Evolutionary conservation across 2,329 filamentous ascomycete species (phyloP).

Genomic region (Talaromyces sp.): DNA sequence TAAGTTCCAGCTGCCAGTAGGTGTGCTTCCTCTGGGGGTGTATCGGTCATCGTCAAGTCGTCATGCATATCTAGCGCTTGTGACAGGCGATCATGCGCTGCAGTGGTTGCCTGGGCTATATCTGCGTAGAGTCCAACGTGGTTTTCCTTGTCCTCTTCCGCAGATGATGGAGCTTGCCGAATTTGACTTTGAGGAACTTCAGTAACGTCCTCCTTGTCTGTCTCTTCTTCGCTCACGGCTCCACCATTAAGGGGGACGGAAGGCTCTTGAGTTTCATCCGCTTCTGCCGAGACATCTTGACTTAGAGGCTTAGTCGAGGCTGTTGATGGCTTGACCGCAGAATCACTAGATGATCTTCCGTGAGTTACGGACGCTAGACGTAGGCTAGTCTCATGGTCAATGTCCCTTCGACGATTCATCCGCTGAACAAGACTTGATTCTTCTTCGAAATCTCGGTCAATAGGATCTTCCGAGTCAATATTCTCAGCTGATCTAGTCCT

Average conservation of each 20-base stretch:
- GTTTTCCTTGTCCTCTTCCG: slow-evolving; percentile 51
- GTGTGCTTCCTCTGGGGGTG: slow-evolving; percentile 12
- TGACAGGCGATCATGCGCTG: slow-evolving; percentile 41
- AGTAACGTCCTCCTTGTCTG: slow-evolving; percentile 47
- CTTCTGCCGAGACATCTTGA: slow-evolving; percentile 16
- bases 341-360: slow-evolving; percentile 1
- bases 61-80: slow-evolving; percentile 35
- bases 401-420: slow-evolving; percentile 33
- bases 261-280: slow-evolving; percentile 25
- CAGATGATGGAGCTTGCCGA: slow-evolving; percentile 31
- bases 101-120: slow-evolving; percentile 32
- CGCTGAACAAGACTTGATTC: slow-evolving; percentile 42
- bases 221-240: slow-evolving; percentile 45
- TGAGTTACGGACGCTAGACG: slow-evolving; percentile 29
- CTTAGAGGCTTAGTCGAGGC: slow-evolving; percentile 7
- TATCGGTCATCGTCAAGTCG: slow-evolving; percentile 22
- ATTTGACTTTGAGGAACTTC: slow-evolving; percentile 30
- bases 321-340: not conserved
- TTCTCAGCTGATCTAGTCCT: slow-evolving; percentile 38
- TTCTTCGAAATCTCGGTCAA: slow-evolving; percentile 46
- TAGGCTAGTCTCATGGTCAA: slow-evolving; percentile 35
- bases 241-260: slow-evolving; percentile 26
- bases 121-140: slow-evolving; percentile 32
- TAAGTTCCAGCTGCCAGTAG: slow-evolving; percentile 6
- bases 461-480: slow-evolving; percentile 35